These are phyloP conservation scores for Phyllosticta ampelicida DNA, from an alignment of 2,329 filamentous ascomycete species.

Conservation along the genomic window DNA sequence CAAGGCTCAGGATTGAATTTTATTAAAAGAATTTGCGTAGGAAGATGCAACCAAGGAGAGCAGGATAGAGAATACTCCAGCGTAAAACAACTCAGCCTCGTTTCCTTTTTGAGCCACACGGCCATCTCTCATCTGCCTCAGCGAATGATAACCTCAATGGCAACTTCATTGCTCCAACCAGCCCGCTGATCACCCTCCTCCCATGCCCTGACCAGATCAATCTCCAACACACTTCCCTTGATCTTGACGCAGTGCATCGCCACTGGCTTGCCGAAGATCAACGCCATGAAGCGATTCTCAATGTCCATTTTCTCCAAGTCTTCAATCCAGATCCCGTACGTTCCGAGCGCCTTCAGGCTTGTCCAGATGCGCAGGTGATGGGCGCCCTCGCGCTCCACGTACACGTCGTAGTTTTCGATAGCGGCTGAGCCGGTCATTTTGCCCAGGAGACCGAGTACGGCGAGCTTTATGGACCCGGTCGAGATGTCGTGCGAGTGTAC, in stretches of 20 bases:
- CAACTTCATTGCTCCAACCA: constrained; percentile 57
- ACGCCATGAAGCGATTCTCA: constrained; percentile 58
- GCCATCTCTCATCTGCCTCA: not conserved
- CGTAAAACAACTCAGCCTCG: too few species aligned
- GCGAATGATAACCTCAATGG: constrained; percentile 7
- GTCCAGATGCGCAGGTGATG: constrained; percentile 56
- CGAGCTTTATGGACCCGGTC: constrained; percentile 41
- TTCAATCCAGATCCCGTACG: constrained; percentile 69
- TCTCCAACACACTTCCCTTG: constrained; percentile 53
- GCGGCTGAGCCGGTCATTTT: constrained; percentile 89
- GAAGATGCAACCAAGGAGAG: too few species aligned
- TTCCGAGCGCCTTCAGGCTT: constrained; percentile 68
- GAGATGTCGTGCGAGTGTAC: constrained; percentile 43
- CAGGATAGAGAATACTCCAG: too few species aligned
- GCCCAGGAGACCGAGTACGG: constrained; percentile 65
- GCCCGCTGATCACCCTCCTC: constrained; percentile 56
- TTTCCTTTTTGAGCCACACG: not conserved
- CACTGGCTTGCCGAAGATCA: constrained; percentile 61
- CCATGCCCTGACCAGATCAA: constrained; percentile 73
- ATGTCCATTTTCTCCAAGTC: constrained; percentile 51
- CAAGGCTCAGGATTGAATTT: too few species aligned
- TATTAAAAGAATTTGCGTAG: too few species aligned
- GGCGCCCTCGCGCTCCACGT: constrained; percentile 40
- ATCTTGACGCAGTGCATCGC: constrained; percentile 55
- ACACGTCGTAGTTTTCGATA: constrained; percentile 52